Base-by-base conservation (phyloP, 129 eudicot species). In the Flaveria bidentis region DNA sequence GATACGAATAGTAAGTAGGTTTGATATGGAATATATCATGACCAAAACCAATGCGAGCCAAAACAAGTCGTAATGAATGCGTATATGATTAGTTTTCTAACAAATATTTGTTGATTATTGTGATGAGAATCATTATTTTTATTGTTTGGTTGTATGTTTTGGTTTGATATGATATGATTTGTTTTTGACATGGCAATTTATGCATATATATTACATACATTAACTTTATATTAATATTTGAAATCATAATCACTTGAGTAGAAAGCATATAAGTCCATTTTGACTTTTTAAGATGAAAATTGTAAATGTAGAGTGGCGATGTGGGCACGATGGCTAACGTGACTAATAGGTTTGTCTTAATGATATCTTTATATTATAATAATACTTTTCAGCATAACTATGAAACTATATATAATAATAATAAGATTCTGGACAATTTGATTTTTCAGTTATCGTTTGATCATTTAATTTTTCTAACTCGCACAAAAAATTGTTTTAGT, bases 31-130 rank as follows among this genome's bases (percentile, higher is more conserved):
- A 23, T 36, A 33, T 71, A 49, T 62, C 9, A 49, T 63, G 75
- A 73, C 70, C 42, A 73, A 73, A 72, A 7, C 52, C 52, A 33
- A 33, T 36, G 78, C 68, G 57, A 62, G 58, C 8, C 51, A 6
- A 73, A 75, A 41, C 52, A 80, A 53, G 75, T 73, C 46, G 78
- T 73, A 80, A 65, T 61, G 74, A 73, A 69, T 66, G 79, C 75
- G 28, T 73, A 80, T 80, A 80, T 80, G 79, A 65, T 73, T 73
- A 67, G 74, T 80, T 66, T 73, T 80, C 84, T 74, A 80, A 73
- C 84, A 73, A 62, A 73, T 80, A 47, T 66, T 18, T 41, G 57
- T 26, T 52, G 64, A 26, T 17, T 63, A 49, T 49, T 56, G 46
- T 51, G 49, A 55, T 60, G n/a, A 28, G 36, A 23, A 18, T 12